Conservation (phyloP, 805 yeast genomes). For the Candida xyloterini region DNA sequence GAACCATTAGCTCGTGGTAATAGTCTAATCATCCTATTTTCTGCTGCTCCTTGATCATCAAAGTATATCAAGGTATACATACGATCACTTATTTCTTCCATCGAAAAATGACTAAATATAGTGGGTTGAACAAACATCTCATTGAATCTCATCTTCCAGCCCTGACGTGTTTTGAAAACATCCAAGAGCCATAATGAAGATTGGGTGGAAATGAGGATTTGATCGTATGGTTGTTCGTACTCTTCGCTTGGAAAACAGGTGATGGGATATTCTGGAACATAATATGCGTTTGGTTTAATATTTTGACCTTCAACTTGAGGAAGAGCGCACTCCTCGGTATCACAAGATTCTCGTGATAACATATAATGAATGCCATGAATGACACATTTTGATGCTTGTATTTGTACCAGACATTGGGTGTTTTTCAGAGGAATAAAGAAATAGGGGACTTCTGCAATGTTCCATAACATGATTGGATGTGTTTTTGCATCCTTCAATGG, state of each 20-base stretch:
- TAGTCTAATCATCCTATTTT: slow-evolving; percentile 21
- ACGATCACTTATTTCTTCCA: slow-evolving; percentile 20
- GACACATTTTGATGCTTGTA: slow-evolving; percentile 25
- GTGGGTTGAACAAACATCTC: slow-evolving; percentile 25
- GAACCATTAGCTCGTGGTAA: slow-evolving; percentile 13
- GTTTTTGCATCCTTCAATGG: slow-evolving; percentile 18
- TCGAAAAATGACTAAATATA: slow-evolving; percentile 21
- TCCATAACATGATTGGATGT: slow-evolving; percentile 23
- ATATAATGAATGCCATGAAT: slow-evolving; percentile 26
- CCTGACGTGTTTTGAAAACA: slow-evolving; percentile 19
- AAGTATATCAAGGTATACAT: slow-evolving; percentile 21
- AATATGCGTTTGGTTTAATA: slow-evolving; percentile 22
- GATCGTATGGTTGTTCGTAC: slow-evolving; percentile 24
- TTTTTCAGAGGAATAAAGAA: slow-evolving; percentile 25
- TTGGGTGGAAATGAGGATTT: slow-evolving; percentile 27
- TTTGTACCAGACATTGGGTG: slow-evolving; percentile 26
- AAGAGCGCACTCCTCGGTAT: slow-evolving; percentile 18
- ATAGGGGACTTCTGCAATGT: slow-evolving; percentile 28
- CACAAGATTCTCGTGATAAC: slow-evolving; percentile 28
- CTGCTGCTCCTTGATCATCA: slow-evolving; percentile 27
- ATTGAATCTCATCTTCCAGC: slow-evolving; percentile 17
- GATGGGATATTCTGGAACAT: slow-evolving; percentile 23
- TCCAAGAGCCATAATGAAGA: slow-evolving; percentile 27
- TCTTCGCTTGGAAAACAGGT: slow-evolving; percentile 18
- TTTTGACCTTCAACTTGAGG: slow-evolving; percentile 5